phyloP scores from a whole-genome alignment of 257 asterid genomes.

The Ocimum tenuiflorum region DNA sequence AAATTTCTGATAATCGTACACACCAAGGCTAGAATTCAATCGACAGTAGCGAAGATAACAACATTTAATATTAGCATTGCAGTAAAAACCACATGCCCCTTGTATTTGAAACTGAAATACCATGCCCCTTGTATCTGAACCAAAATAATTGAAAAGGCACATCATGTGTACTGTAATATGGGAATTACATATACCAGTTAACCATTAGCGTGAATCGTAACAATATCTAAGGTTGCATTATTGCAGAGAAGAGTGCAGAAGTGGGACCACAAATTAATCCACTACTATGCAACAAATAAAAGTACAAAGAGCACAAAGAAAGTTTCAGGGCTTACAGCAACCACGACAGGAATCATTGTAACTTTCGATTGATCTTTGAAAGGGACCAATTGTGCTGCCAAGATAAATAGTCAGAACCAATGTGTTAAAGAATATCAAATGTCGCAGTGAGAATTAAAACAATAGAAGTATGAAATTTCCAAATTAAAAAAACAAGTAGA shows the following conservation, averaged over 20 bases:
- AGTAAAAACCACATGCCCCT: background rate
- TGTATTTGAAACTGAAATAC: background rate
- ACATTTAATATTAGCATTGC: too few species aligned
- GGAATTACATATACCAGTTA: background rate
- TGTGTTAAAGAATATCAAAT: background rate
- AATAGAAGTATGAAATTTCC: background rate
- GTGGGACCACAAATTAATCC: background rate
- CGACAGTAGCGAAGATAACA: background rate
- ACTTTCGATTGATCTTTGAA: slow-evolving; percentile 21
- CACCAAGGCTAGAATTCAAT: background rate
- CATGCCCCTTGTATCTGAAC: too few species aligned
- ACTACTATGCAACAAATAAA: background rate
- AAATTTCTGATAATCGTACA: background rate
- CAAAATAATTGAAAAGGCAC: background rate
- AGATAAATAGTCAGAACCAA: background rate
- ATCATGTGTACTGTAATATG: background rate
- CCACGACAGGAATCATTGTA: slow-evolving; percentile 24
- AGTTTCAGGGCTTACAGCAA: slow-evolving; percentile 21
- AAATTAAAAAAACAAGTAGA: background rate
- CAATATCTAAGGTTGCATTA: background rate
- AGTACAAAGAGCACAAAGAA: background rate
- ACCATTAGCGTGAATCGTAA: background rate
- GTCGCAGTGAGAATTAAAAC: background rate
- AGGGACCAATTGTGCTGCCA: slow-evolving; percentile 22
- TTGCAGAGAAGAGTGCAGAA: background rate